Evolutionary conservation across 2,329 filamentous ascomycete species (phyloP), one percentile per base, ranked within the genome.

Genomic region (Xylaria sp.): DNA sequence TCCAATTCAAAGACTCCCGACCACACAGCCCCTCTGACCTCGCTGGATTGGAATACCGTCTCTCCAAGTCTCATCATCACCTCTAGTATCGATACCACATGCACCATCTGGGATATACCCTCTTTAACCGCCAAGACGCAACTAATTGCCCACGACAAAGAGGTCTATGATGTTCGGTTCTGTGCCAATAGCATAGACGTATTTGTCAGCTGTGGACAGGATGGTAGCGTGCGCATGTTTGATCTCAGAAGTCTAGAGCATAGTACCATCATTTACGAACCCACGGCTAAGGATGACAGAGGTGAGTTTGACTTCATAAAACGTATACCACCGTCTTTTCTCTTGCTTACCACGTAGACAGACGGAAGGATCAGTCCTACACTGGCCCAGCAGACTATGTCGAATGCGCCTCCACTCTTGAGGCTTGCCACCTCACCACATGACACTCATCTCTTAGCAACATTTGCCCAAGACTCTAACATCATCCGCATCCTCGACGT

Each of bases 21-120:
- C 77, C 97, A 99, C 78, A 99, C 96, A 5, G 96, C 96, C 15
- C 96, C 96, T 23, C 88, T 99, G 67, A 99, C 96, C 1, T 97
- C 94, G 17, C 86, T 99, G 56, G 96, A 99, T 79, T 99, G 96
- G 96, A 99, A 99, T 77, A 97, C 93, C 1, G 91, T 99, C 61
- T 97, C 94, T 28, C 96, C 96, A 0, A 97, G 95, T 79, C 85
- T 99, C 63, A 99, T 99, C 78, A 99, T 99, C 77, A 99, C 96
- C 0, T 97, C 94, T 3, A 98, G 94, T 79, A 99, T 99, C 77
- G 96, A 99, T 78, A 99, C 96, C 1, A 99, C 96, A 6, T 99
- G 96, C 82, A 99, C 96, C 4, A 99, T 99, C 73, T 99, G 96
- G 96, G 96, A 99, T 79, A 99, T 99, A 65, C 96, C 96, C 3